Base-by-base conservation (phyloP, 495 filamentous ascomycete genomes). In the Immersiella caudata region DNA sequence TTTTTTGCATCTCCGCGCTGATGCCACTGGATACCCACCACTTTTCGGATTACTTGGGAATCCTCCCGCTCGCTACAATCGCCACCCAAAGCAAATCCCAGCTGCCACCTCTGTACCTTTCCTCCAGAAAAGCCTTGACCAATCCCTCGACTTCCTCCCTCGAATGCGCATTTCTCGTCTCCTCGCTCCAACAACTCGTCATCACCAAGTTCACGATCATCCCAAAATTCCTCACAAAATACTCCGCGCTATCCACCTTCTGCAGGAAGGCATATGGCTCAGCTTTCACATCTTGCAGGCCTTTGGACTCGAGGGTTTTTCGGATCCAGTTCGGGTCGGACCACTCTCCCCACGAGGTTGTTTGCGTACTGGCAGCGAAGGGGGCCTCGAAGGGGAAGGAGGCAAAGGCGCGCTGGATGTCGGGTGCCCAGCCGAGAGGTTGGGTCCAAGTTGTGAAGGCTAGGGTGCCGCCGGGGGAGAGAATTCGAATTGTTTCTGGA, bases 171-270 rank as follows among this genome's bases (percentile, higher is more conserved):
- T 63, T 69, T 62, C 74, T 71, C 65, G 72, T 62, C 66, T 81
- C 79, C 66, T 79, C 80, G 24, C 68, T 75, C 80, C 80, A 81
- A 36, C 59, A 68, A 21, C 64, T 65, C 35, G 67, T 69, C 62
- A 79, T 70, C 60, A 80, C 65, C 76, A 74, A 79, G 16, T 78
- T 74, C 35, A 77, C 69, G 71, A 80, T 80, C 74, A 77, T 76
- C 11, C 29, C 61, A 33, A 72, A 77, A n/a, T 40, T 69, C 9
- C 51, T 8, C 6, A 82, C 52, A 56, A 75, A 81, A 54, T 73
- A 63, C 12, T 73, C 74, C 6, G 76, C 69, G 26, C 68, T 70
- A n/a, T 78, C 68, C 5, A 79, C 70, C 0, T 22, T 72, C 20
- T 69, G 70, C 9, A 72, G 26, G 14, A 75, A 71, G 16, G 73